Base-by-base conservation (phyloP, 495 filamentous ascomycete genomes). In the Lindgomyces ingoldianus region DNA sequence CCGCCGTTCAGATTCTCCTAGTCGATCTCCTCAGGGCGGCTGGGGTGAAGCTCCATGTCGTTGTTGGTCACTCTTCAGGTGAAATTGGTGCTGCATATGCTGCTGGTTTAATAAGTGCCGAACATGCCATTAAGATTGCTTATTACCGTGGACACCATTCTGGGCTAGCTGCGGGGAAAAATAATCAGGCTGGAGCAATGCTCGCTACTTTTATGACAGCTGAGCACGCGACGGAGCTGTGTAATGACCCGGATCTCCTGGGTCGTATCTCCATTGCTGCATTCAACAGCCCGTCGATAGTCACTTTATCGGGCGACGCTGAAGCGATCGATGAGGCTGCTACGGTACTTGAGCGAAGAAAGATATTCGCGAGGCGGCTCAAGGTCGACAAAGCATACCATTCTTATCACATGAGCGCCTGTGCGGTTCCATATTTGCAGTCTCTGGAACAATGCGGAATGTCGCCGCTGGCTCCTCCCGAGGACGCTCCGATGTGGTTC, bases 331-430 rank as follows among this genome's bases (percentile, higher is more conserved):
- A 68, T 12, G 16, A 11, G 9, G 12, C 46, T 18, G 10, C 45
- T 14, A 0, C 24, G 0, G 21, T 59, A 12, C 0, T 21, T 8
- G 22, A 30, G 2, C 2, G 2, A 0, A 12, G 22, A 12, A 18
- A 49, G 8, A 36, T 41, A 1, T 44, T 49, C 10, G 61, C 29
- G 4, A 16, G 54, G 14, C 8, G 0, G 14, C 44, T 69, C 2
- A 19, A 54, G 36, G 61, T 65, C 8, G 60, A 64, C 19, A 64
- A 64, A 36, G 66, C 66, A 1, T 69, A 69, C 25, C 66, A 69
- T 48, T 69, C 66, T 0, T 42, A 60, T 33, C 61, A 64, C 4
- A 69, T 65, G 55, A 9, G 36, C 9, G 25, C 18, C 0, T 47
- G n/a, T 26, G 36, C 11, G n/a, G 44, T 8, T 11, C 4, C 26